Conservation (phyloP, 352 stramenopile species). For the Pythium plurisporium region DNA sequence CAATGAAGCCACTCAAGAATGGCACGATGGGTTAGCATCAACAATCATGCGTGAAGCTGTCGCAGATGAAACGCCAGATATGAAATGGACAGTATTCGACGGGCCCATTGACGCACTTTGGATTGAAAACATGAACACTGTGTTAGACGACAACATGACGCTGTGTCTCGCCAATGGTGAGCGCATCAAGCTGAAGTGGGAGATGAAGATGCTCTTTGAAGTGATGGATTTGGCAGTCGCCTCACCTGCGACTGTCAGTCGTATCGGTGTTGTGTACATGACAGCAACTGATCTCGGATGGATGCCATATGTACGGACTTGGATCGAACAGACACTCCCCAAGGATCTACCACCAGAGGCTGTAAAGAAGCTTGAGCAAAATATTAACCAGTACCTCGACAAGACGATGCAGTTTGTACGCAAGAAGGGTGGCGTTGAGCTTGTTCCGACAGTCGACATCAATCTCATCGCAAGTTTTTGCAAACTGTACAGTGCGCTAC, state of each 20-base stretch:
- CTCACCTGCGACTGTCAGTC: slow-evolving; percentile 85
- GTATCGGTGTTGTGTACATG: slow-evolving; percentile 93
- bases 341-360: slow-evolving; percentile 23
- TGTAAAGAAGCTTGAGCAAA: slow-evolving; percentile 20
- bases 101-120: slow-evolving; percentile 89
- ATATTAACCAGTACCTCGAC: slow-evolving; percentile 40
- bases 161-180: slow-evolving; percentile 84
- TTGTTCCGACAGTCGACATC: slow-evolving; percentile 74
- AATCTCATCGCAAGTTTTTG: slow-evolving; percentile 69
- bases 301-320: slow-evolving; percentile 72
- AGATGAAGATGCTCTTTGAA: slow-evolving; percentile 93
- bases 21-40: slow-evolving; percentile 90
- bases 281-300: slow-evolving; percentile 80
- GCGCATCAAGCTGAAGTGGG: slow-evolving; percentile 82
- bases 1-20: slow-evolving; percentile 93
- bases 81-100: slow-evolving; percentile 91
- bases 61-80: slow-evolving; percentile 67
- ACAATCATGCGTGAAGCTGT: slow-evolving; percentile 91
- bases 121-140: slow-evolving; percentile 93
- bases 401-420: slow-evolving; percentile 57
- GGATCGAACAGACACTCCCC: slow-evolving; percentile 45
- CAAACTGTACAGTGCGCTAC: slow-evolving; percentile 39
- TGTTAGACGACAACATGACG: slow-evolving; percentile 88
- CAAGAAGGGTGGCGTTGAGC: slow-evolving; percentile 42
- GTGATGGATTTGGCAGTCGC: slow-evolving; percentile 88